Evolutionary conservation across 352 stramenopile genomes (phyloP).

Genomic region (Pythium vanterpoolii): DNA sequence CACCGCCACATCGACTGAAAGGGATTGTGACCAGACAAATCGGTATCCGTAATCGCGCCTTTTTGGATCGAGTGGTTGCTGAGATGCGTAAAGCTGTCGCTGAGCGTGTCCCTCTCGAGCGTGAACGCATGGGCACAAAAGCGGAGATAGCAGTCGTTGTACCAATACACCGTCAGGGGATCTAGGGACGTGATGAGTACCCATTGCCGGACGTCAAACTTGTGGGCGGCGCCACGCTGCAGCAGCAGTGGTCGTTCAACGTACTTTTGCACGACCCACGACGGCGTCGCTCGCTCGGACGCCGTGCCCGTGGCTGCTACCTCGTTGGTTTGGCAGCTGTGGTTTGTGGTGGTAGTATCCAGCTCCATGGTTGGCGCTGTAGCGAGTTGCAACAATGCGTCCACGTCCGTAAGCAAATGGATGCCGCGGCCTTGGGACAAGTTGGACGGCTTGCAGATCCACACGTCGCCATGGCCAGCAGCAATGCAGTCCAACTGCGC

Average conservation of each 20-base stretch:
- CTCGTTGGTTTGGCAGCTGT: background rate
- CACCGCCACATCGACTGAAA: conserved; percentile 66
- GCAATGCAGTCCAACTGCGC: conserved; percentile 40
- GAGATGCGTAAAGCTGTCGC: conserved; percentile 67
- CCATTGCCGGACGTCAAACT: conserved; percentile 89
- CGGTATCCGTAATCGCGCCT: conserved; percentile 20
- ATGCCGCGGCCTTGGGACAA: conserved; percentile 75
- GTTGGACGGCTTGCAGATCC: conserved; percentile 80
- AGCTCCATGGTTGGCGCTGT: background rate
- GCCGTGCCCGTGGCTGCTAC: background rate
- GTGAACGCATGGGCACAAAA: conserved; percentile 66
- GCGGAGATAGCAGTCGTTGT: conserved; percentile 65
- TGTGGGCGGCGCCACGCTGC: conserved; percentile 33
- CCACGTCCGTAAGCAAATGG: conserved; percentile 37
- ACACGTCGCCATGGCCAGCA: conserved; percentile 37
- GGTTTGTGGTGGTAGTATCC: background rate
- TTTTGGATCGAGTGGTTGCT: conserved; percentile 88
- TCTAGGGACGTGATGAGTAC: conserved; percentile 64
- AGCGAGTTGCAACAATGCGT: conserved; percentile 27
- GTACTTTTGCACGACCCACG: conserved; percentile 86
- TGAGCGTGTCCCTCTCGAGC: conserved; percentile 24
- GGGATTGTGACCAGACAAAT: background rate
- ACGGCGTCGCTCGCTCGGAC: background rate
- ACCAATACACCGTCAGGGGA: conserved; percentile 63
- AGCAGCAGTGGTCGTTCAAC: conserved; percentile 72